A percentile compares a stretch with the other conserved stretches of the same genome.
phyloP scores from a whole-genome alignment of 2,329 filamentous ascomycete species.

The Penicillium sp. region DNA sequence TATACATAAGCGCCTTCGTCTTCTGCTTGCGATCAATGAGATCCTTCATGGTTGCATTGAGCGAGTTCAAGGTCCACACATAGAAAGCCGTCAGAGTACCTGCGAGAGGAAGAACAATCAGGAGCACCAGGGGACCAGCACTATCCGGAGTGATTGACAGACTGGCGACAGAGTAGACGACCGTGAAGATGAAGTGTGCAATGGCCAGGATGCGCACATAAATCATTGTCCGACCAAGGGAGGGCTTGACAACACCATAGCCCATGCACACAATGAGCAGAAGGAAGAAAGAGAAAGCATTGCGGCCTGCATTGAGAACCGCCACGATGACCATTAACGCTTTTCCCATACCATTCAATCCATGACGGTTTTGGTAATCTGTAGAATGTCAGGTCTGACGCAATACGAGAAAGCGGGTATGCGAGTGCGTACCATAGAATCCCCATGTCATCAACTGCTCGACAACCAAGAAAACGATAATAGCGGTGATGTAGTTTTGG shows the following conservation, averaged over 20 bases:
- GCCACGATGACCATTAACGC: constrained; percentile 87
- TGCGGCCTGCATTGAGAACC: constrained; percentile 84
- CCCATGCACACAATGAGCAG: constrained; percentile 99
- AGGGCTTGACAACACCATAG: constrained; percentile 94
- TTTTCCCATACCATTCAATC: constrained; percentile 76
- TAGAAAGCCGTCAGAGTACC: constrained; percentile 94
- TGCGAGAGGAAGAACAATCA: constrained; percentile 88
- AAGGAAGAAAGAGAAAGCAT: constrained; percentile 97
- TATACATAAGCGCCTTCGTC: constrained; percentile 93
- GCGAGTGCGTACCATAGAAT: constrained; percentile 66
- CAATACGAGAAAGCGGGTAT: neutral
- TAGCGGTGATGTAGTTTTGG: constrained; percentile 98
- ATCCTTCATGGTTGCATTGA: constrained; percentile 93
- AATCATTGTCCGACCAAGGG: constrained; percentile 87
- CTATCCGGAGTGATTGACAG: constrained; percentile 83
- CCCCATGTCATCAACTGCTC: constrained; percentile 99
- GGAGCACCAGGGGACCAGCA: constrained; percentile 81
- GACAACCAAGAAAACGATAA: constrained; percentile 85
- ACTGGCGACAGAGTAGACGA: constrained; percentile 87
- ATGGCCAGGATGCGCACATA: constrained; percentile 87
- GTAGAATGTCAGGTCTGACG: constrained; percentile 32
- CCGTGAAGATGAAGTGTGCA: constrained; percentile 88
- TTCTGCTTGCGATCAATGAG: constrained; percentile 91
- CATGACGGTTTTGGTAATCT: constrained; percentile 91
- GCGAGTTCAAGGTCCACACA: constrained; percentile 94